Evolutionary conservation across 1,139 yeast genomes (phyloP), one percentile per base, ranked within the genome.

Genomic region (Candida pseudocylindracea): DNA sequence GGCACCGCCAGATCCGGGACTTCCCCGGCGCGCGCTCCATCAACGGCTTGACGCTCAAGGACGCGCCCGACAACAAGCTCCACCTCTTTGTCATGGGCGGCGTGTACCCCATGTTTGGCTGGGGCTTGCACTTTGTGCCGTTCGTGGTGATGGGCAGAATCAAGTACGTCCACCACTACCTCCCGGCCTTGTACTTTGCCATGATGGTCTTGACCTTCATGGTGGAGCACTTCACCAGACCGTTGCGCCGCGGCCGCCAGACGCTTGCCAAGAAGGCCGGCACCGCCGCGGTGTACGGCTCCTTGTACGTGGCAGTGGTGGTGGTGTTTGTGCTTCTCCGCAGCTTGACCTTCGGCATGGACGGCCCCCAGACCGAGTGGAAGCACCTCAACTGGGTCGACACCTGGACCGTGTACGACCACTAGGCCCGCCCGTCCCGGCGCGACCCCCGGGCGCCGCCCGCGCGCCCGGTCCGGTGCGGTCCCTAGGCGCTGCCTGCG

Each of bases 291-390:
- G 44, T 59, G 33, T 67, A 57, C 42, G 36, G 45, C 3, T 43
- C 52, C n/a, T 61, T 72, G 42, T 73, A 68, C 43, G 63, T 62
- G 4, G 48, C 61, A 34, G 72, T 79, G 31, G 59, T 70, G 39
- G 80, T 72, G 28, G 57, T 72, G 36, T 88, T 81, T 62, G 59
- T 69, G 56, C 62, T 65, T 51, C 76, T 79, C 55, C 62, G 81
- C 42, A 78, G 79, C 45, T 57, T 88, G 35, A 67, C 93, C 2
- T 78, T 79, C 47, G 99, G 99, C 48, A 73, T 91, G 91, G 73
- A 63, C 36, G 95, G 95, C 32, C 75, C 81, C 36, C 65, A 70
- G 37, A 50, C 55, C 27, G 57, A 80, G 38, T 88, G 64, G 62
- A 54, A 56, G 34, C 70, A 81, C 55, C 63, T 88, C 56, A 72